phyloP scores from a whole-genome alignment of 331 rosid species.

The Pyracantha coccinea region DNA sequence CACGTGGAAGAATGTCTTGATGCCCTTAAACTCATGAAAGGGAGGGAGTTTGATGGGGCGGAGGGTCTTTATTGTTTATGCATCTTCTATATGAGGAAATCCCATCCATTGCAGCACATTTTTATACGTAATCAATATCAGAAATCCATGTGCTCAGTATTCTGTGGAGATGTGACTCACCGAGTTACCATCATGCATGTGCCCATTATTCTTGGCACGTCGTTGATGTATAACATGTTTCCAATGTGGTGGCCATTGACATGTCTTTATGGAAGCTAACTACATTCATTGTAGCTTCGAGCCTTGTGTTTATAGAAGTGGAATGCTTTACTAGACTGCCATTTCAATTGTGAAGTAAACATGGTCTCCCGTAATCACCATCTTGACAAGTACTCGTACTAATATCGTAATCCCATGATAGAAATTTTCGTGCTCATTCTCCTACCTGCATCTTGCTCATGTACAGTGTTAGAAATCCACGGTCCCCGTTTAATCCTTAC shows the following conservation, averaged over 20 bases:
- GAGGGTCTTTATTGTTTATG: background rate
- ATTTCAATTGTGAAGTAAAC: background rate
- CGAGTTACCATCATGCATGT: background rate
- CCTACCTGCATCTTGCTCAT: background rate
- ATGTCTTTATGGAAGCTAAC: background rate
- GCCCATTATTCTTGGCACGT: background rate
- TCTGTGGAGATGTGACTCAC: background rate
- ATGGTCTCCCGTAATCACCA: background rate
- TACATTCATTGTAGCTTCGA: background rate
- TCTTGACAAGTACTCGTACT: background rate
- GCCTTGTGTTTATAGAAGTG: background rate
- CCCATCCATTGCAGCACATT: background rate
- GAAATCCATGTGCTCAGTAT: background rate
- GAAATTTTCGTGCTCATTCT: background rate
- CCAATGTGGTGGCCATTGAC: background rate
- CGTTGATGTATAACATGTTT: background rate
- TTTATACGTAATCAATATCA: background rate
- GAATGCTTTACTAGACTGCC: background rate
- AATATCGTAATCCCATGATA: background rate
- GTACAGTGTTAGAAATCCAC: background rate
- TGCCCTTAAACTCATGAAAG: constrained; percentile 36
- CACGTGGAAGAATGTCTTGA: constrained; percentile 41
- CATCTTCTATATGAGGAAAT: background rate
- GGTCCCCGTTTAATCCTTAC: background rate
- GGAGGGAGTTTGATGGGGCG: background rate